phyloP scores from a whole-genome alignment of 495 filamentous ascomycete genomes.

The Parachaetomium inaequale region DNA sequence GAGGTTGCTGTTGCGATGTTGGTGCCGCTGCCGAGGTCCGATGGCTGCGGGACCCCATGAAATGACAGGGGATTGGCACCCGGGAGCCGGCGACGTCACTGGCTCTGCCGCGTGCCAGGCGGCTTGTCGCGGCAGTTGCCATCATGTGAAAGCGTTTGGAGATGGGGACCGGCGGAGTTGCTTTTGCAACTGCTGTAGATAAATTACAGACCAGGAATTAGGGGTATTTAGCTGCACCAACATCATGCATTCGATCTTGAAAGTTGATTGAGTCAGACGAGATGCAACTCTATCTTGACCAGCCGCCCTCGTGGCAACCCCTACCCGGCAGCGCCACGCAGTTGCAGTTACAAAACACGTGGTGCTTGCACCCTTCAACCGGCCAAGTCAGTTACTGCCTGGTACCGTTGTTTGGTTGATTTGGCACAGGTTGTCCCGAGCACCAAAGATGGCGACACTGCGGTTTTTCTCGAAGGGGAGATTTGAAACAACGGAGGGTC shows the following conservation, averaged over 20 bases:
- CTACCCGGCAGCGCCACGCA: too few relatives aligned
- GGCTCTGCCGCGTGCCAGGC: conserved; percentile 3
- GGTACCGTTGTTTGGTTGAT: too few relatives aligned
- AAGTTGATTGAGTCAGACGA: not conserved
- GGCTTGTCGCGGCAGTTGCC: conserved; percentile 14
- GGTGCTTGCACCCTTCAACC: too few relatives aligned
- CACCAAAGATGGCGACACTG: too few relatives aligned
- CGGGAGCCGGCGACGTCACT: conserved; percentile 23
- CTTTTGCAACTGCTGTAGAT: not conserved
- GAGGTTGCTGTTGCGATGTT: conserved; percentile 12
- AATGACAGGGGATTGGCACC: conserved; percentile 4
- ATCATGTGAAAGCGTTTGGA: conserved; percentile 19
- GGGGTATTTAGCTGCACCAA: not conserved
- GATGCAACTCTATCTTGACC: not conserved
- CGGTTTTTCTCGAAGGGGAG: too few relatives aligned
- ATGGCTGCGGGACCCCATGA: conserved; percentile 21
- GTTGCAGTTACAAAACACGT: too few relatives aligned
- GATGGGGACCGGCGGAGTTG: not conserved
- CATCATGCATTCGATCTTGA: not conserved
- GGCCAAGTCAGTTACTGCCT: too few relatives aligned
- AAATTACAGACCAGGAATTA: not conserved
- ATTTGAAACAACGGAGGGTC: not conserved
- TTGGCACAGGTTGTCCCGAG: too few relatives aligned
- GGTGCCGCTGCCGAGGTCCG: conserved; percentile 30
- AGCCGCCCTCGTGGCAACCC: too few relatives aligned